Base-by-base conservation (phyloP, 352 stramenopile genomes). In the Globisporangium spinosum region DNA sequence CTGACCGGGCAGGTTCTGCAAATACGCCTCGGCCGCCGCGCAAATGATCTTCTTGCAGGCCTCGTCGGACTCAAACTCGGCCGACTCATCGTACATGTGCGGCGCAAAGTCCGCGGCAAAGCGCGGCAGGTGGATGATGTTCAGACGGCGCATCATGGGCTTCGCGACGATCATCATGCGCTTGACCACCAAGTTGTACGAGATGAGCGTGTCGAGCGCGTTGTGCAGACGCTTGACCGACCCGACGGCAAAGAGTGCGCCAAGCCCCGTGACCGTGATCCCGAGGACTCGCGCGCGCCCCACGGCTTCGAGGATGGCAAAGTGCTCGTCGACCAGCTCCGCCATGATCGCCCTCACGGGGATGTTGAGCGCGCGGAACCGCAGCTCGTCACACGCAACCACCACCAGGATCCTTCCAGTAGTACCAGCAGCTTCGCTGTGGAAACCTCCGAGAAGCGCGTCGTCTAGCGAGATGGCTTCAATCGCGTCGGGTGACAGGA, bases 31-130 rank as follows among this genome's bases (percentile, higher is more conserved):
- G 0, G 80, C 82, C 1, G 83, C 79, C 9, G 69, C 73, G 47
- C 69, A 79, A 38, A 94, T 47, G 58, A 91, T 80, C 60, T 82
- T 83, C 54, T 90, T 91, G 67, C 72, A 88, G 67, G 82, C 75
- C n/a, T 94, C 86, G 45, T 94, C 86, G n/a, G 82, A 91, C 68
- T 93, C 82, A 53, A 94, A 94, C 67, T 88, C 81, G 2, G 86
- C 86, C 17, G 77, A 87, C 15, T 78, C 68, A 62, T 90, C 83
- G 45, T 83, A 89, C 81, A 94, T 91, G 22, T 76, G 71, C 5
- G 86, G 84, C 12, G 58, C 65, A 49, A 94, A 94, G 15, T 76
- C 70, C 2, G 59, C 63, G 0, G 84, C 84, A 58, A 94, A 94
- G 10, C 86, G 77, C 47, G 86, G 86, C 58, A 94, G 59, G 62